Evolutionary conservation across 1,284 basidiomycete species (phyloP), one percentile per base, ranked within the genome.

Genomic region (Melanopsichium pennsylvanicum): DNA sequence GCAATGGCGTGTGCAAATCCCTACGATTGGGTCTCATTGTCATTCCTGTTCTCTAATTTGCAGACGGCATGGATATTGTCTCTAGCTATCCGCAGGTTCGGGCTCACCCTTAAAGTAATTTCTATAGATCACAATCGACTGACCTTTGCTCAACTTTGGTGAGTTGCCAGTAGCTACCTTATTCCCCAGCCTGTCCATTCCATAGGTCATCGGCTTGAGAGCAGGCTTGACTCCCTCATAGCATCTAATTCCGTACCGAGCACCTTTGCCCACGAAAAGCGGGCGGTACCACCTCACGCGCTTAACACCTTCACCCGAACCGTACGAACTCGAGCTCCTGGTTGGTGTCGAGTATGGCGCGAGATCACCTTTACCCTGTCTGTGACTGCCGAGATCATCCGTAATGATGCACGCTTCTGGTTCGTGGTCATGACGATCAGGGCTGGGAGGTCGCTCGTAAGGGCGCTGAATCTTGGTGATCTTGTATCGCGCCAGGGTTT

Each of bases 81-180:
- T 39, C 31, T 46, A 68, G 39, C 57, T 58, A 36, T 68, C 63
- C 12, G 51, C 48, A 21, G 64, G 64, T 50, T 57, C 54, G 7
- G 58, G 48, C 32, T 68, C 64, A 26, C 64, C 64, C n/a, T 54
- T 61, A 16, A 68, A 68, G 36, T 61, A 68, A 46, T 68, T 68
- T 32, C 64, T 58, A 33, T 54, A 68, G 19, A 68, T 62, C 21
- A 62, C 42, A 18, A 68, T 54, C 32, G 64, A 46, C 37, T 57
- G 64, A 10, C 64, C 64, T 19, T 57, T 56, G 48, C 44, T 50
- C 1, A 68, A 49, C 49, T 68, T 68, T 7, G 64, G 64, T 18
- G 64, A 68, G 49, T 27, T 23, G 19, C 64, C 64, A 3, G 64
- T 57, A 3, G 49, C 35, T 12, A 62, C 32, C 43, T 68, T 68